Conservation (phyloP, 495 filamentous ascomycete genomes). For the Hypoxylon perforatum region DNA sequence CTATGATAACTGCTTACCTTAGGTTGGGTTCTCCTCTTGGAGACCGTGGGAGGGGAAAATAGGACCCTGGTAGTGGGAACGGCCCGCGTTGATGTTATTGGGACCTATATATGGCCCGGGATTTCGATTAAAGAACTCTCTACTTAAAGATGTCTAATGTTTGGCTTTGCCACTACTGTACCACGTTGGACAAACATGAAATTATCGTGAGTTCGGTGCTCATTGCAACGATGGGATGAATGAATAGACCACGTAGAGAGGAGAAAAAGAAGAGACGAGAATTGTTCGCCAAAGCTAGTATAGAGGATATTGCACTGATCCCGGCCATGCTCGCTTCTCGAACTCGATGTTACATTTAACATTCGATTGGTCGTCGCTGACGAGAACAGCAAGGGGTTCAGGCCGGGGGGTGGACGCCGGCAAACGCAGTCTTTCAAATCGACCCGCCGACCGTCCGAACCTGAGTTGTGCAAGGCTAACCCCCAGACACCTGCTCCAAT, state of each 20-base stretch:
- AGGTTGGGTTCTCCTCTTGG: constrained; percentile 22
- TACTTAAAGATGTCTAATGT: neutral
- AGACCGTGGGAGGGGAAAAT: constrained; percentile 20
- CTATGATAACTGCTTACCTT: constrained; percentile 25
- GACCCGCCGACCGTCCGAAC: constrained; percentile 19
- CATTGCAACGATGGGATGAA: constrained; percentile 16
- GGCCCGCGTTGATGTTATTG: constrained; percentile 15
- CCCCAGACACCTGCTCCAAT: neutral
- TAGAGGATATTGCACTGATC: constrained; percentile 20
- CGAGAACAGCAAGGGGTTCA: neutral
- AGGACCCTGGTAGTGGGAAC: constrained; percentile 5
- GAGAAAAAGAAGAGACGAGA: constrained; percentile 24
- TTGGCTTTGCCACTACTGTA: constrained; percentile 1
- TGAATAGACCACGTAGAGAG: constrained; percentile 26
- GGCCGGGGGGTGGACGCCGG: neutral
- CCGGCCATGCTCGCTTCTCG: constrained; percentile 15
- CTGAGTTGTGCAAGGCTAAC: constrained; percentile 7
- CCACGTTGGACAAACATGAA: neutral
- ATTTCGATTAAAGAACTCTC: neutral
- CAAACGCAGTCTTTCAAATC: neutral
- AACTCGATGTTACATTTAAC: constrained; percentile 34
- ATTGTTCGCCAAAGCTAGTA: constrained; percentile 8
- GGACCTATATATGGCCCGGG: neutral
- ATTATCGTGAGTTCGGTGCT: constrained; percentile 12
- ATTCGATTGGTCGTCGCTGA: constrained; percentile 31